Evolutionary conservation across 106 monocot genomes (phyloP), one percentile per base, ranked within the genome.

Genomic region (Dendrobium catenatum): DNA sequence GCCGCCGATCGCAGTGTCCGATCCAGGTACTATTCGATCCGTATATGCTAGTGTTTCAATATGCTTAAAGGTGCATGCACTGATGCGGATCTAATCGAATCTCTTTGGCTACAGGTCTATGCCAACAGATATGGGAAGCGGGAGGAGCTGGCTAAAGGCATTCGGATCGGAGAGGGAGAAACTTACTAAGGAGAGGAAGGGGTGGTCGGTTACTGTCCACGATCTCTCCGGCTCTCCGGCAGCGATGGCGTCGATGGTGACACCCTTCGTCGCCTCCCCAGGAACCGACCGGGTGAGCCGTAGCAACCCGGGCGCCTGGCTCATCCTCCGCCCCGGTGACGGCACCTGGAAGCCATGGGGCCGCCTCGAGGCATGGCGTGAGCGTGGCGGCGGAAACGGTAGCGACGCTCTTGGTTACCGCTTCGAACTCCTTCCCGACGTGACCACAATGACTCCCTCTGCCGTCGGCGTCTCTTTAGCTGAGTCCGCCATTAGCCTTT

Each of bases 341-440:
- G 92, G 92, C 64, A 89, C 94, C 4, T 94, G 94, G 94, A 90
- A 97, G 74, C 94, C 97, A 3, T 97, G 94, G 94, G 97, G 88
- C 31, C 87, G 97, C 42, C 92, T 97, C 26, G 94, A 97, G 78
- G 87, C 89, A 19, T 97, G 97, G 97, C 87, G 97, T 24, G 95
- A 98, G 82, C 92, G 94, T 66, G 91, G 90, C 51, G 94, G 90
- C 29, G 81, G 77, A 9, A 77, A 79, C 67, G 47, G 74, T 18
- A 49, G 49, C 72, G 94, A 94, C 68, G 88, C 87, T 24, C 86
- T 94, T 0, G 97, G 94, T 6, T 90, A 87, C 72, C 83, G 85
- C 17, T 91, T 97, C 74, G 89, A 94, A 49, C 83, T 94, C 6
- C 84, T 98, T 4, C 94, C 89, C 4, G 91, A 92, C 66, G 79